These are phyloP conservation scores for Aureobasidium sp. DNA, from an alignment of 2,329 filamentous ascomycete genomes.

Conservation along the genomic window DNA sequence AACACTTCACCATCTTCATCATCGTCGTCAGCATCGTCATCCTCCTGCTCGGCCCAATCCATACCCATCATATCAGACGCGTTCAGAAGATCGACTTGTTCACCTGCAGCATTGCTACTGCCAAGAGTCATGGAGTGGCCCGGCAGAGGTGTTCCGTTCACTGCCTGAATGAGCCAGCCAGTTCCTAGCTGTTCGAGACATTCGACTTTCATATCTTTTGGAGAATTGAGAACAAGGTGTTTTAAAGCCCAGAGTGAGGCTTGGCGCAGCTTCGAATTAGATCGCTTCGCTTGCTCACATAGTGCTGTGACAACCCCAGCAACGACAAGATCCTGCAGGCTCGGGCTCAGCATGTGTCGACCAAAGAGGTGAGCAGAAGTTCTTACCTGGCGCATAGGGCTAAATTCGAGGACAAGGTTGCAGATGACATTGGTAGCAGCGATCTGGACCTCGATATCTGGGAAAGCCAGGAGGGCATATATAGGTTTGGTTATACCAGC, in stretches of 20 bases:
- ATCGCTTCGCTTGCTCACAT: conserved; percentile 75
- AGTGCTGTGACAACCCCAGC: conserved; percentile 66
- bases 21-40: conserved; percentile 24
- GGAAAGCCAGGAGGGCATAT: conserved; percentile 64
- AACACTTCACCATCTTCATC: conserved; percentile 39
- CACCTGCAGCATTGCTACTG: conserved; percentile 50
- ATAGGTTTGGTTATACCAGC: conserved; percentile 70
- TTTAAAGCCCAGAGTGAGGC: conserved; percentile 92
- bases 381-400: conserved; percentile 73
- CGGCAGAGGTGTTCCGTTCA: conserved; percentile 48
- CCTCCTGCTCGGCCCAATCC: conserved; percentile 21
- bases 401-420: conserved; percentile 81
- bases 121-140: conserved; percentile 32
- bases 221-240: conserved; percentile 68
- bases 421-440: conserved; percentile 76
- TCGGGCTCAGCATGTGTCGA: conserved; percentile 32
- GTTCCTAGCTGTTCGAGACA: conserved; percentile 70
- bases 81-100: conserved; percentile 52
- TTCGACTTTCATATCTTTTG: conserved; percentile 62
- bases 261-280: conserved; percentile 67
- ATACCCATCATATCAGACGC: conserved; percentile 37
- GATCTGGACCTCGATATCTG: conserved; percentile 69
- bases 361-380: conserved; percentile 27
- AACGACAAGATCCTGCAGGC: conserved; percentile 50
- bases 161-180: conserved; percentile 71